phyloP scores from a whole-genome alignment of 2,329 filamentous ascomycete genomes.

The Helminthosporium solani region DNA sequence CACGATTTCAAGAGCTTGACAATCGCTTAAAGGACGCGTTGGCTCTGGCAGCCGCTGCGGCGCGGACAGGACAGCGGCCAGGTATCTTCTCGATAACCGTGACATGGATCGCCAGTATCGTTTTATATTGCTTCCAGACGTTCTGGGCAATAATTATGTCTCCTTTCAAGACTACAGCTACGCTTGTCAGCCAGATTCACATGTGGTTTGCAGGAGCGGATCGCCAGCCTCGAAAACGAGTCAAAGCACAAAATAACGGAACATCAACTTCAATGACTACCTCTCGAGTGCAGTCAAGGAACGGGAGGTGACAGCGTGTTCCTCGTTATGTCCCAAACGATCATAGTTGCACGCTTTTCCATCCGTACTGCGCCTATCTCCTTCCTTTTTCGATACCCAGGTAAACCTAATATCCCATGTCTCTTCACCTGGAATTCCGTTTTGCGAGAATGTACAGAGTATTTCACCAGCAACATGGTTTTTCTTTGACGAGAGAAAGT shows the following conservation, averaged over 20 bases:
- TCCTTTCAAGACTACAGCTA: slow-evolving; percentile 27
- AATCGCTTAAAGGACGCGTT: slow-evolving; percentile 73
- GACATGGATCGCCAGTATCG: slow-evolving; percentile 27
- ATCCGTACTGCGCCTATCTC: background rate
- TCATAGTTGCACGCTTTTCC: background rate
- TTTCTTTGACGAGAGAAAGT: background rate
- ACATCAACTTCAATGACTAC: slow-evolving; percentile 24
- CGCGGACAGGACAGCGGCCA: slow-evolving; percentile 38
- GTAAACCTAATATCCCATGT: too few relatives aligned
- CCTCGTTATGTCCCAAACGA: background rate
- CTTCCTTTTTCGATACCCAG: slow-evolving; percentile 4
- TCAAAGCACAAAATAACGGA: slow-evolving; percentile 25
- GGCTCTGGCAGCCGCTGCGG: slow-evolving; percentile 72
- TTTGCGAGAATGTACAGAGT: slow-evolving; percentile 14
- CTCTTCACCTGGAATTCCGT: too few relatives aligned
- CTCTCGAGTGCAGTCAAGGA: slow-evolving; percentile 33
- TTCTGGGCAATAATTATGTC: slow-evolving; percentile 32
- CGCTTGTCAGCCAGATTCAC: slow-evolving; percentile 14
- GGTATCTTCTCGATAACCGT: slow-evolving; percentile 31
- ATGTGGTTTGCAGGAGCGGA: slow-evolving; percentile 25
- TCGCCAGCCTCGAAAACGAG: slow-evolving; percentile 23
- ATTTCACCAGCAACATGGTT: background rate
- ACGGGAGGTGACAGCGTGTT: slow-evolving; percentile 16
- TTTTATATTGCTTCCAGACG: slow-evolving; percentile 24
- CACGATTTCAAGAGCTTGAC: slow-evolving; percentile 71